Base-by-base conservation (phyloP, 1,284 basidiomycete genomes). In the Tilletia setariae region DNA sequence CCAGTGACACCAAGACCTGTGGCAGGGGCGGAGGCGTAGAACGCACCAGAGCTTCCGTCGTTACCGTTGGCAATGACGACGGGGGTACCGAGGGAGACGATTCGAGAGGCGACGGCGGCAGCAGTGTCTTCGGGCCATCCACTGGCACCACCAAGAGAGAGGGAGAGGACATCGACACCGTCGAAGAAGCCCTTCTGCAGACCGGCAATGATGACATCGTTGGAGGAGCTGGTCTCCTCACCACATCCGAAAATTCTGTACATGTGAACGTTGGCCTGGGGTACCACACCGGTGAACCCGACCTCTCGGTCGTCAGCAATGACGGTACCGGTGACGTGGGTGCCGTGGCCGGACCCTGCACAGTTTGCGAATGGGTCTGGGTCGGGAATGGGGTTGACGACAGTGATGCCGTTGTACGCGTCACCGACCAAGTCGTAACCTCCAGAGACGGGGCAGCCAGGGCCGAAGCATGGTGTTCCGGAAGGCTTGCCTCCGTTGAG, bases 241-340 rank as follows among this genome's bases (percentile, higher is more conserved):
- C 67, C 65, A 73, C 85, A 85, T 7, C 82, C 79, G 68, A 85
- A 85, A 56, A 84, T 78, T 61, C 84, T 75, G 80, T 85, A 85
- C 28, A 75, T 72, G 62, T 82, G 83, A 42, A 76, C 40, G 23
- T 72, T 66, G 74, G 78, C 69, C 30, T 71, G 67, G 1, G 73
- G 70, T 16, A 72, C 74, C 49, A 76, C 74, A 66, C 76, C 76
- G 46, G 76, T 79, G 70, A 73, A 76, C 64, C 72, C 72, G 51
- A 73, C 67, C 1, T 56, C 46, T 30, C 72, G 76, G 64, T 87
- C 86, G 70, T 87, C 83, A 35, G 87, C 87, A 19, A 86, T 88
- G 64, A 90, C 87, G 73, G 89, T 89, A 64, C 89, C 89, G 62
- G 86, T 86, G 40, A 89, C 87, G 76, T 89, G 87, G 1, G 89